These are phyloP conservation scores for Citrus maxima DNA, from an alignment of 345 rosid genomes.

Conservation along the genomic window DNA sequence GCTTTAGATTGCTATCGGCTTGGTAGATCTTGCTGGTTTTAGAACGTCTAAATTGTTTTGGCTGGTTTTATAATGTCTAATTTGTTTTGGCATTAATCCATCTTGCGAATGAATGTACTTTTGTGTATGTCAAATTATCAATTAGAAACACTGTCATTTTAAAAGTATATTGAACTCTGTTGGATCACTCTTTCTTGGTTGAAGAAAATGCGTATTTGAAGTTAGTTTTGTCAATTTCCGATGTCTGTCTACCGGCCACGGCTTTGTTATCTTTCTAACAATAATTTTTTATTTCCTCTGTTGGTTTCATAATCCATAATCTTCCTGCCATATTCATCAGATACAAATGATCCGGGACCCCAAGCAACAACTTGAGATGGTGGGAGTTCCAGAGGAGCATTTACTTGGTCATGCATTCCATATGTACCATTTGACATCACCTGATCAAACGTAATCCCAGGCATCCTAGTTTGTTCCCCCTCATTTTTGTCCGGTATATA, in stretches of 20 bases:
- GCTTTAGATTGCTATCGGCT: not conserved
- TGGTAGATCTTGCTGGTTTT: not conserved
- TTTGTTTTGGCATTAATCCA: not conserved
- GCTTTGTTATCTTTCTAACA: not conserved
- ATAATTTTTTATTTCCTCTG: not conserved
- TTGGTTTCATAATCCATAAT: not conserved
- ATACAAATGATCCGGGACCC: conserved; percentile 88
- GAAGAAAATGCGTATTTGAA: not conserved
- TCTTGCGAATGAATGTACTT: not conserved
- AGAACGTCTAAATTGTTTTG: not conserved
- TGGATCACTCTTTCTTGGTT: not conserved
- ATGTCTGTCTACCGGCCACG: not conserved
- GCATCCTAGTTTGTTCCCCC: not conserved
- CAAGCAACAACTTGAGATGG: conserved; percentile 73
- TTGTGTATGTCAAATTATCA: not conserved
- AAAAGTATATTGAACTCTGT: not conserved
- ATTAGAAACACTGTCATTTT: not conserved
- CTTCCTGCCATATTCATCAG: conserved; percentile 25
- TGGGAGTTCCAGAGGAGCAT: conserved; percentile 87
- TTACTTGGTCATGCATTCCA: conserved; percentile 92
- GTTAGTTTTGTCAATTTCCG: not conserved
- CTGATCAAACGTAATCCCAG: conserved; percentile 69
- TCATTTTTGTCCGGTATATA: not conserved
- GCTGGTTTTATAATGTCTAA: not conserved
- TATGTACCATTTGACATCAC: conserved; percentile 83